Conservation (phyloP, 176 grass and related monocot genomes). For the Phragmites australis region DNA sequence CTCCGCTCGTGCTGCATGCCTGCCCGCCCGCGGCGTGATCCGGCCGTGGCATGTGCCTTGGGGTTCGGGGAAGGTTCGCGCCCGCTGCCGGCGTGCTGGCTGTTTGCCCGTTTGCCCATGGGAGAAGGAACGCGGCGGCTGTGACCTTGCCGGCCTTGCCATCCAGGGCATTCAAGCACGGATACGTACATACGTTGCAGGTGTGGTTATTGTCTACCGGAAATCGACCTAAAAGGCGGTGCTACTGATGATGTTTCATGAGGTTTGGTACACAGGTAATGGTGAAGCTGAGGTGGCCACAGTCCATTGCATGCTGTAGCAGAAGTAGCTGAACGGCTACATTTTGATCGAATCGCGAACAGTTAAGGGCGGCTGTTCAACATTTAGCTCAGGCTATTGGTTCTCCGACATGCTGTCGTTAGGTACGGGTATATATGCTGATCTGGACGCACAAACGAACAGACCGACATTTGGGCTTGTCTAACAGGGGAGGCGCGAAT, state of each 20-base stretch:
- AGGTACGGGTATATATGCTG: not conserved
- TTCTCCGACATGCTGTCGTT: slow-evolving; percentile 30
- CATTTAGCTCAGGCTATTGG: too few relatives aligned
- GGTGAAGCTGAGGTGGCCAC: not conserved
- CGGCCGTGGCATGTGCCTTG: slow-evolving; percentile 32
- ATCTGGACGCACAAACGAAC: slow-evolving; percentile 6
- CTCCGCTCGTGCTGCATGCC: not conserved
- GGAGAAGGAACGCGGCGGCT: slow-evolving; percentile 24
- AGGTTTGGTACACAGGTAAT: not conserved
- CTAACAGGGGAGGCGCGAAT: not conserved
- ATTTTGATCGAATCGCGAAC: too few relatives aligned
- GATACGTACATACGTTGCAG: not conserved
- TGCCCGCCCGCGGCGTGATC: not conserved
- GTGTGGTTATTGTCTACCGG: not conserved
- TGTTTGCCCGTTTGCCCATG: not conserved
- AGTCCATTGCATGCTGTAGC: not conserved
- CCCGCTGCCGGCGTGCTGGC: not conserved
- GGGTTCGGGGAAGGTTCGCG: slow-evolving; percentile 42
- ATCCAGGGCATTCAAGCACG: slow-evolving; percentile 11
- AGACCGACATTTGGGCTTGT: not conserved
- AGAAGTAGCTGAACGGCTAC: too few relatives aligned
- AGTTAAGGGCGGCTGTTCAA: too few relatives aligned
- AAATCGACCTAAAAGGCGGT: not conserved
- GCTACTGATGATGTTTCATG: not conserved
- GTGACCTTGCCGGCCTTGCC: not conserved